Percentiles rank a stretch among this genome's conserved stretches.
phyloP scores from a whole-genome alignment of 2,329 filamentous ascomycete species.

The Tricladium varicosporioides region DNA sequence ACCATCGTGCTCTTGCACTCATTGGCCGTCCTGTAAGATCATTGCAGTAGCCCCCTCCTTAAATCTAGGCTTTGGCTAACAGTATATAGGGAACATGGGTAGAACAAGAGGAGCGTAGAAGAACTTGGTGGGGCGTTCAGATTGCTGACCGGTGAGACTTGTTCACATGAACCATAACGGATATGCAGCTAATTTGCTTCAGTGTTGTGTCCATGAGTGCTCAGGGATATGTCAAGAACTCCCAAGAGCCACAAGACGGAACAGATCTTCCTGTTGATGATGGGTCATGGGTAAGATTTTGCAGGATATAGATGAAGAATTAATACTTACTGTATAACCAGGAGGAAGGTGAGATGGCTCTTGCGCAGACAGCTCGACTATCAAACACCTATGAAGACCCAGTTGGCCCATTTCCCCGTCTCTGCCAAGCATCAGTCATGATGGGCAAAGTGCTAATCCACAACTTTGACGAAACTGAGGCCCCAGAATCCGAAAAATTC shows the following conservation, averaged over 20 bases:
- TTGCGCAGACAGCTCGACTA: conserved; percentile 31
- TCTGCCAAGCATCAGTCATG: conserved; percentile 41
- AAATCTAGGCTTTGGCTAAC: conserved; percentile 1
- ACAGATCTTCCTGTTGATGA: conserved; percentile 34
- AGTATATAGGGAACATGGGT: conserved; percentile 41
- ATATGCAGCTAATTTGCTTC: conserved; percentile 10
- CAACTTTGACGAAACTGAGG: conserved; percentile 23
- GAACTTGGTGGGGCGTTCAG: conserved; percentile 49
- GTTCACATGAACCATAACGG: background rate
- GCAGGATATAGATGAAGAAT: no score
- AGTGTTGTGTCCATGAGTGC: conserved; percentile 33
- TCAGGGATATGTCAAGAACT: conserved; percentile 28
- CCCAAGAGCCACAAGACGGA: conserved; percentile 29
- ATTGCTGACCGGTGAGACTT: conserved; percentile 41
- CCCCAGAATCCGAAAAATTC: conserved; percentile 24
- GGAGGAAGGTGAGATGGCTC: conserved; percentile 38
- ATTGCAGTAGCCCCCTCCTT: background rate
- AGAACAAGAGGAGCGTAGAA: conserved; percentile 44
- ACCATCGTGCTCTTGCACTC: conserved; percentile 36
- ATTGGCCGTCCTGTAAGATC: conserved; percentile 37
- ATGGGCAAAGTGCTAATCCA: conserved; percentile 36
- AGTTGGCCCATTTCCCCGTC: conserved; percentile 49
- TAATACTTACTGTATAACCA: no score
- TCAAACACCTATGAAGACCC: conserved; percentile 42
- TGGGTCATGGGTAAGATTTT: conserved; percentile 42